A percentile compares a stretch with the other conserved stretches of the same genome.
phyloP scores from a whole-genome alignment of 345 rosid species.

The Triadica sebifera region DNA sequence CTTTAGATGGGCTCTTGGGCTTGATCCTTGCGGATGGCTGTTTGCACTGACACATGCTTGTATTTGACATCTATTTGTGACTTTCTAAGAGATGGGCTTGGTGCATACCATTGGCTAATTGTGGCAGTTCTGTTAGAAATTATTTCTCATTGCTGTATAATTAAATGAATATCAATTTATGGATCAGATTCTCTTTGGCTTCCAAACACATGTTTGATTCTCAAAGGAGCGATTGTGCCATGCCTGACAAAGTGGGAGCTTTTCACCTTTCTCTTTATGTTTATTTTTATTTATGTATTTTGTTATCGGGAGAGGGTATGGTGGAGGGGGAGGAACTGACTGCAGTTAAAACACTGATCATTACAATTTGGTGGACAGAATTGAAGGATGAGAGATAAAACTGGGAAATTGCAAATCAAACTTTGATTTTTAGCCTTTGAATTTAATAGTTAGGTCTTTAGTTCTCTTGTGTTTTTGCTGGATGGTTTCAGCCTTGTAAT shows the following conservation, averaged over 20 bases:
- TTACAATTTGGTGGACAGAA: not conserved
- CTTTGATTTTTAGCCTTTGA: not conserved
- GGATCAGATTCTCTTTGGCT: not conserved
- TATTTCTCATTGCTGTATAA: not conserved
- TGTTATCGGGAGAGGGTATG: no score
- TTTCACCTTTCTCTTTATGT: not conserved
- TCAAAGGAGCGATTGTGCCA: not conserved
- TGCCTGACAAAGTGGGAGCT: not conserved
- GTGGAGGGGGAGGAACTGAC: no score
- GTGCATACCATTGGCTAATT: not conserved
- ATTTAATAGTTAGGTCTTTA: not conserved
- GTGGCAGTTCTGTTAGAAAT: not conserved
- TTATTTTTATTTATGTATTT: no score
- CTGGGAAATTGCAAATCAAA: constrained; percentile 2
- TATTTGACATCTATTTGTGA: not conserved
- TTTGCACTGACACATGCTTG: not conserved
- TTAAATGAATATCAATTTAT: not conserved
- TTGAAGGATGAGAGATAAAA: not conserved
- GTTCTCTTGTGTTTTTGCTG: not conserved
- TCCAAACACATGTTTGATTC: not conserved
- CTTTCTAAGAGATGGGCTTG: not conserved
- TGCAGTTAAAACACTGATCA: not conserved
- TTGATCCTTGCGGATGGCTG: not conserved
- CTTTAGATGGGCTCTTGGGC: not conserved
- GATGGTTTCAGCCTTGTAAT: not conserved